Base-by-base conservation (phyloP, 306 rosid species). In the Trichosanthes truncata region DNA sequence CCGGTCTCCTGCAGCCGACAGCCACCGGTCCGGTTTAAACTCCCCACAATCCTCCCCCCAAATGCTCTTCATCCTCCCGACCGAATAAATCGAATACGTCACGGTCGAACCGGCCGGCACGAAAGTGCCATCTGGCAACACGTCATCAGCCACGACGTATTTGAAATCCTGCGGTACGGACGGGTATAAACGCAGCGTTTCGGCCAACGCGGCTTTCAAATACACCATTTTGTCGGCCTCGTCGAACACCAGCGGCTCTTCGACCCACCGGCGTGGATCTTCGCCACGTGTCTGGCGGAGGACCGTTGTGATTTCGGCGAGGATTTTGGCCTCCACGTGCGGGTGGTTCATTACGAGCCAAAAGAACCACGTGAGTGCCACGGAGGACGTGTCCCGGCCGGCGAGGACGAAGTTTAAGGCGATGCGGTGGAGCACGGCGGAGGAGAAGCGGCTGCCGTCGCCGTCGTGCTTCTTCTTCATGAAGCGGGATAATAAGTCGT, bases 11-110 rank as follows among this genome's bases (percentile, higher is more conserved):
- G 80, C 72, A 9, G 55, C 84, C 20, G 98, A 89, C 2, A 95
- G 45, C 93, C 93, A 95, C 84, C 98, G 51, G 3, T 95, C 98
- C 84, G 98, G 97, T 89, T 87, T 95, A 71, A 95, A 95, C 79
- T 92, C 97, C 90, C 82, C 56, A 80, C 98, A 92, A 48, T 95
- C 98, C 73, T 95, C 97, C 5, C 98, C 98, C 98, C 98, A 95
- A 0, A 95, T 80, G 8, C 82, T 85, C 86, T 95, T 95, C 98
- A 92, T 95, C 57, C 98, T 86, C 61, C 95, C 97, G 17, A 89
- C 88, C 0, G 98, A 88, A 40, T 95, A 95, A 33, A 95, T 95
- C 81, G 98, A 95, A 81, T 95, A 95, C 18, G 98, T 92, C 26
- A 92, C 95, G 4, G 97, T 89, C 49, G 98, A 95, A n/a, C 98